These are phyloP conservation scores for Verticillium isaacii DNA, from an alignment of 2,329 filamentous ascomycete species.

Conservation along the genomic window DNA sequence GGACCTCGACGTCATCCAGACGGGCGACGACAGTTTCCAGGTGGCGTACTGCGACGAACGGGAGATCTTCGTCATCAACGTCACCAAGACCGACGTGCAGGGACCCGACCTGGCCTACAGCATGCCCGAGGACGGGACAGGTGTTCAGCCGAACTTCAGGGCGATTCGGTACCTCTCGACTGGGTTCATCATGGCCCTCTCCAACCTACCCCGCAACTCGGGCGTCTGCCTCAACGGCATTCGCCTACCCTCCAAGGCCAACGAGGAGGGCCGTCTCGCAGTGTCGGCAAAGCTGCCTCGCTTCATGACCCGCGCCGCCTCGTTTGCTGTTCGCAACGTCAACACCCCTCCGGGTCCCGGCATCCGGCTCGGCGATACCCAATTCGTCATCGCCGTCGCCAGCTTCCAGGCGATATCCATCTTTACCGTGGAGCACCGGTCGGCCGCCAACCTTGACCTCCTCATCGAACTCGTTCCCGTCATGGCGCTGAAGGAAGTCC, in stretches of 20 bases:
- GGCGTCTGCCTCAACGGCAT: conserved; percentile 54
- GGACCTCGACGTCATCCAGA: conserved; percentile 67
- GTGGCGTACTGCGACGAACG: conserved; percentile 76
- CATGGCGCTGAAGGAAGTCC: conserved; percentile 47
- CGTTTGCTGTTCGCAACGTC: conserved; percentile 71
- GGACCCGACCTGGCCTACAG: conserved; percentile 52
- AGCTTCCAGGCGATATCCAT: conserved; percentile 68
- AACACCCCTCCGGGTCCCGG: conserved; percentile 47
- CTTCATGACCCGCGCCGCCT: conserved; percentile 68
- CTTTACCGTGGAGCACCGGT: conserved; percentile 69
- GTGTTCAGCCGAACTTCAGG: conserved; percentile 47
- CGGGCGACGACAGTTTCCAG: conserved; percentile 57
- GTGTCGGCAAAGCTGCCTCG: conserved; percentile 56
- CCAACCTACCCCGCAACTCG: conserved; percentile 54
- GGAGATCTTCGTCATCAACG: conserved; percentile 64
- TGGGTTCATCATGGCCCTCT: conserved; percentile 51
- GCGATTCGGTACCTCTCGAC: conserved; percentile 55
- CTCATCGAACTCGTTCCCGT: conserved; percentile 49
- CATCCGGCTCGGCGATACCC: conserved; percentile 54
- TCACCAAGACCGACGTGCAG: conserved; percentile 32
- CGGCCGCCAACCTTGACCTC: conserved; percentile 39
- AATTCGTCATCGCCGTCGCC: conserved; percentile 77
- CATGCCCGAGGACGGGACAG: conserved; percentile 42
- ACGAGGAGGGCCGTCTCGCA: conserved; percentile 42
- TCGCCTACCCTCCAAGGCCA: conserved; percentile 37